Evolutionary conservation across 345 rosid genomes (phyloP), one percentile per base, ranked within the genome.

Genomic region (Dovyalis caffra): DNA sequence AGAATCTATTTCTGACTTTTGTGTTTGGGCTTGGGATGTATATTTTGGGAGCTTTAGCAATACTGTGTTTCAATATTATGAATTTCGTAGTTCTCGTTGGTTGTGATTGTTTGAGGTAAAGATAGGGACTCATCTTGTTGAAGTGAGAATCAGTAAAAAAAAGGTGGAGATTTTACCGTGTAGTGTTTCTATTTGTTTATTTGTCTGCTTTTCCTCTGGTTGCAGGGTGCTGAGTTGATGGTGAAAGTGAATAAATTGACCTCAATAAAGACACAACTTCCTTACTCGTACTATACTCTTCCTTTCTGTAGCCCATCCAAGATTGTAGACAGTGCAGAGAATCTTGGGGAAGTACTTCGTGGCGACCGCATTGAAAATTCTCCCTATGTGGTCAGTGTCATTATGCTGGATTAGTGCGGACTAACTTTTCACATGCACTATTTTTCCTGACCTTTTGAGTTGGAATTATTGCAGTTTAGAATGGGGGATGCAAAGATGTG

Each of bases 301-400:
- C 95, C 95, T 11, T 87, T 83, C 66, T 91, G 95, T 71, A 73
- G 35, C 38, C 98, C 98, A n/a, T 51, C 81, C 53, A 86, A 88
- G 78, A 94, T 94, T 23, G 78, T 90, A 25, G 98, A 94, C 83
- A 94, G 95, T 77, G 88, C 98, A 32, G 98, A 94, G 87, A 94
- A 94, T 86, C 98, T 94, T 64, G 97, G 98, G 34, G 98, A 94
- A 87, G 98, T 94, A 20, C 97, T 94, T 66, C 98, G 98, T 8
- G 98, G 98, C 64, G 98, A 94, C 78, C 93, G 97, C 3, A 94
- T 94, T 28, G 98, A 94, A 43, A 94, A 94, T 82, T 91, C 98
- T 4, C 90, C 93, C 67, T 94, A 85, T 74, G 87, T 77, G 88
- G 98, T 92, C 66, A 76, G 89, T 87, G 69, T 29, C 56, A 38